Percentiles rank a stretch among this genome's conserved stretches.
These are phyloP conservation scores for Bretschneidera sinensis DNA, from an alignment of 345 rosid genomes.

Conservation along the genomic window DNA sequence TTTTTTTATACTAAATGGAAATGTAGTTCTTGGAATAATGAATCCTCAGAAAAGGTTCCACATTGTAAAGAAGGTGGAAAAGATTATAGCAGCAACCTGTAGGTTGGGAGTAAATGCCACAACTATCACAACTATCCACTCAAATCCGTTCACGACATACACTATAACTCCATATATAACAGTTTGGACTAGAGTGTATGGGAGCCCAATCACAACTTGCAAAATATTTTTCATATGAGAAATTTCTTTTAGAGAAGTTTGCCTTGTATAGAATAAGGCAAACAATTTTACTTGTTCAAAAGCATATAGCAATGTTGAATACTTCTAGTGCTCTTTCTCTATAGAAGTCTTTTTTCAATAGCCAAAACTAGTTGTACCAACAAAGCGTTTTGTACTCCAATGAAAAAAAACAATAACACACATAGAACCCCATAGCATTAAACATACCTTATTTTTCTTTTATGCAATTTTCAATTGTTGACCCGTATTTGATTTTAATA, in stretches of 20 bases:
- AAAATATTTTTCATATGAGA: no score
- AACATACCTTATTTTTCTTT: constrained; percentile 40
- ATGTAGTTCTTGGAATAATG: constrained; percentile 34
- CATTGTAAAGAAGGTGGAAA: constrained; percentile 40
- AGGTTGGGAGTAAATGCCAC: constrained; percentile 61
- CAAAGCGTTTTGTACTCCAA: constrained; percentile 49
- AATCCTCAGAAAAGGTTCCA: constrained; percentile 74
- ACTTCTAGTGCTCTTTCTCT: constrained; percentile 72
- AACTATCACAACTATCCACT: constrained; percentile 49
- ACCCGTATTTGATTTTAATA: no score
- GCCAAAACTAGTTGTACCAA: constrained; percentile 59
- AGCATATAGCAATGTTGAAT: constrained; percentile 70
- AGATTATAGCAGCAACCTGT: constrained; percentile 39
- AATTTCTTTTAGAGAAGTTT: background rate
- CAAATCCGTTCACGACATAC: constrained; percentile 57
- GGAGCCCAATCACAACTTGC: constrained; percentile 51
- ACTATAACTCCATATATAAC: constrained; percentile 47
- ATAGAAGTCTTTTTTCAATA: constrained; percentile 62
- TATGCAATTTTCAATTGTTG: constrained; percentile 30
- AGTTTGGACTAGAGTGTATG: constrained; percentile 43
- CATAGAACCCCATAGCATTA: constrained; percentile 65
- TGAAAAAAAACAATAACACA: constrained; percentile 54
- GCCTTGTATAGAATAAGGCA: background rate
- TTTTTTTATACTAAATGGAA: background rate
- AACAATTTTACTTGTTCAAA: constrained; percentile 47